These are phyloP conservation scores for Candida albicans DNA, from an alignment of 1,139 yeast genomes.

Conservation along the genomic window DNA sequence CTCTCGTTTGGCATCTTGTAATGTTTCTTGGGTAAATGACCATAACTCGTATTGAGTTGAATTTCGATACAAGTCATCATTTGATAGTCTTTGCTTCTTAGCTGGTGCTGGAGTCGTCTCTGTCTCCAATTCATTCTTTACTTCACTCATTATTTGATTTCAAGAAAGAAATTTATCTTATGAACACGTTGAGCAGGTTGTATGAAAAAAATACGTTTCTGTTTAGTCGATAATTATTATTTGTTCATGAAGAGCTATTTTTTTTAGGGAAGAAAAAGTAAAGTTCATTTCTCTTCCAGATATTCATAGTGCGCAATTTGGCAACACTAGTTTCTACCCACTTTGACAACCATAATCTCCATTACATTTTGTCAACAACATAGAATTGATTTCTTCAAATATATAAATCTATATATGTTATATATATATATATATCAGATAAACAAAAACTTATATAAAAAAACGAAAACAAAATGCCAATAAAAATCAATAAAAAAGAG, in stretches of 20 bases:
- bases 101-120: conserved; percentile 1
- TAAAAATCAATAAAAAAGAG: neutral
- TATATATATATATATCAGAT: neutral
- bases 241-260: too few relatives aligned
- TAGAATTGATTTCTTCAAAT: neutral
- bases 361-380: too few relatives aligned
- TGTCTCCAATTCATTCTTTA: neutral
- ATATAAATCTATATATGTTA: neutral
- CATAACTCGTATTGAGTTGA: conserved; percentile 83
- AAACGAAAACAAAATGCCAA: neutral
- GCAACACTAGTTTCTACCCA: neutral
- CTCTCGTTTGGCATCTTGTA: conserved; percentile 45
- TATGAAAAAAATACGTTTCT: too few relatives aligned
- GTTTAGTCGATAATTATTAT: too few relatives aligned
- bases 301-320: neutral
- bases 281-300: too few relatives aligned
- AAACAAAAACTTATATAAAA: neutral
- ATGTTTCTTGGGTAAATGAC: conserved; percentile 69
- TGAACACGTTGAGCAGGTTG: too few relatives aligned
- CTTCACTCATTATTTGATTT: too few relatives aligned
- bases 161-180: too few relatives aligned
- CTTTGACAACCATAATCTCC: too few relatives aligned
- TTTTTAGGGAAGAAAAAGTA: too few relatives aligned
- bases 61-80: conserved; percentile 83
- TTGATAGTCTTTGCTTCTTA: conserved; percentile 39